phyloP scores from a whole-genome alignment of 345 rosid species.

The Populus euphratica region DNA sequence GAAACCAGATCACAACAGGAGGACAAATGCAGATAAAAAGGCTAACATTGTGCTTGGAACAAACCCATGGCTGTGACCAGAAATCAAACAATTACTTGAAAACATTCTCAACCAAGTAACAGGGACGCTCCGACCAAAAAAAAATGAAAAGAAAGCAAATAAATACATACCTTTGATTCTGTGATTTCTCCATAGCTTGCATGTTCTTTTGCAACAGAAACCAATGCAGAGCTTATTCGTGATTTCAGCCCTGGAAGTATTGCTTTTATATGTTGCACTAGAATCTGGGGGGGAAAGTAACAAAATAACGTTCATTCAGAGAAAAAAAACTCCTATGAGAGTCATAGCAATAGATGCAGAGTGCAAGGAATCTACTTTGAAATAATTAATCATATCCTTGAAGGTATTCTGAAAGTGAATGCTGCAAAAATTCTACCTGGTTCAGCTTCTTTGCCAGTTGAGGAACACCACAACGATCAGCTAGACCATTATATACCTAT shows the following conservation, averaged over 20 bases:
- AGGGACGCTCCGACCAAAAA: not conserved
- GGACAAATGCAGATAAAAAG: too few species aligned
- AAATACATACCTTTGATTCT: slow-evolving; percentile 66
- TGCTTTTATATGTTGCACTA: slow-evolving; percentile 79
- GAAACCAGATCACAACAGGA: not conserved
- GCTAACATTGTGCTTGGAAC: not conserved
- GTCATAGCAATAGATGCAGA: not conserved
- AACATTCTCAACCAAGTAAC: not conserved
- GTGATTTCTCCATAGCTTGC: slow-evolving; percentile 88
- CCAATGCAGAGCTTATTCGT: slow-evolving; percentile 60
- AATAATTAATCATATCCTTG: not conserved
- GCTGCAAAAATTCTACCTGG: slow-evolving; percentile 49
- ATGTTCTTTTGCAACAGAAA: slow-evolving; percentile 82
- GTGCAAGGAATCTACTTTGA: not conserved
- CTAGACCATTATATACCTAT: slow-evolving; percentile 76
- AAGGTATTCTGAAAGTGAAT: not conserved
- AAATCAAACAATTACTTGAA: not conserved
- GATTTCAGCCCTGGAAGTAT: slow-evolving; percentile 83
- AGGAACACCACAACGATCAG: slow-evolving; percentile 93
- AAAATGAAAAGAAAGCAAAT: not conserved
- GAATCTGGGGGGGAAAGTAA: slow-evolving; percentile 49
- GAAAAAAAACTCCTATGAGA: not conserved
- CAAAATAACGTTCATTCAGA: not conserved
- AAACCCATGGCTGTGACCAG: not conserved
- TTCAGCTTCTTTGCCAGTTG: slow-evolving; percentile 93